Evolutionary conservation across 2,329 filamentous ascomycete genomes (phyloP).

Genomic region (Curvularia verruculosa): DNA sequence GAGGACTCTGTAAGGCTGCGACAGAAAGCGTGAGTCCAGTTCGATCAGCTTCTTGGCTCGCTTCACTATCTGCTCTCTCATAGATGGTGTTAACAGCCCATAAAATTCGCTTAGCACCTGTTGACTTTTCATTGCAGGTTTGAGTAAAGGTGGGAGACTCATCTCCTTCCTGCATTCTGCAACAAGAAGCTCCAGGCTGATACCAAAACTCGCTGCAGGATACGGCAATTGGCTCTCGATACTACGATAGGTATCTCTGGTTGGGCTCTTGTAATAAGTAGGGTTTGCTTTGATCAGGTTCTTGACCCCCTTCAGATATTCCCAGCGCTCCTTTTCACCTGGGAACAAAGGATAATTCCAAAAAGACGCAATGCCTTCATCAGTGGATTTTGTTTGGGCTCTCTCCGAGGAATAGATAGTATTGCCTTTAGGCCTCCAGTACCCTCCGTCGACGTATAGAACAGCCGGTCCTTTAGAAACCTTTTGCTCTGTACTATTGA

Average conservation of each 20-base stretch:
- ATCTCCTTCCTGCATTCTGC: slow-evolving; percentile 15
- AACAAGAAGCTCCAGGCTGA: slow-evolving; percentile 19
- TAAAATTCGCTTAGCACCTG: slow-evolving; percentile 31
- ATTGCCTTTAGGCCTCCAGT: slow-evolving; percentile 19
- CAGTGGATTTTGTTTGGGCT: not conserved
- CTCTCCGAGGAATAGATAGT: slow-evolving; percentile 5
- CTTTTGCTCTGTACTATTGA: slow-evolving; percentile 29
- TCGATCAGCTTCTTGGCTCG: slow-evolving; percentile 26
- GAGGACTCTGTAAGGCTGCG: slow-evolving; percentile 16
- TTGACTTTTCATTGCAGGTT: not conserved
- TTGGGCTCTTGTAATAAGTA: slow-evolving; percentile 6
- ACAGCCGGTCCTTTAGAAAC: slow-evolving; percentile 18
- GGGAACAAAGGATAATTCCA: slow-evolving; percentile 30
- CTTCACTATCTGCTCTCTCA: slow-evolving; percentile 22
- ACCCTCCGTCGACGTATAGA: slow-evolving; percentile 38
- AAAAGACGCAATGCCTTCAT: slow-evolving; percentile 6
- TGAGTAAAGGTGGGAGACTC: not conserved
- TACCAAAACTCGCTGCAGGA: slow-evolving; percentile 20
- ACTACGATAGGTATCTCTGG: slow-evolving; percentile 1
- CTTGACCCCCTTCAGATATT: slow-evolving; percentile 26
- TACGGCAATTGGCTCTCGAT: slow-evolving; percentile 20
- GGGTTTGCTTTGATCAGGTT: slow-evolving; percentile 19
- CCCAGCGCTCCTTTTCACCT: slow-evolving; percentile 25
- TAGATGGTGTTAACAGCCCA: slow-evolving; percentile 23
- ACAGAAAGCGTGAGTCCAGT: slow-evolving; percentile 20